Evolutionary conservation across 2,329 filamentous ascomycete species (phyloP), one percentile per base, ranked within the genome.

Genomic region (Stagonosporopsis vannaccii): DNA sequence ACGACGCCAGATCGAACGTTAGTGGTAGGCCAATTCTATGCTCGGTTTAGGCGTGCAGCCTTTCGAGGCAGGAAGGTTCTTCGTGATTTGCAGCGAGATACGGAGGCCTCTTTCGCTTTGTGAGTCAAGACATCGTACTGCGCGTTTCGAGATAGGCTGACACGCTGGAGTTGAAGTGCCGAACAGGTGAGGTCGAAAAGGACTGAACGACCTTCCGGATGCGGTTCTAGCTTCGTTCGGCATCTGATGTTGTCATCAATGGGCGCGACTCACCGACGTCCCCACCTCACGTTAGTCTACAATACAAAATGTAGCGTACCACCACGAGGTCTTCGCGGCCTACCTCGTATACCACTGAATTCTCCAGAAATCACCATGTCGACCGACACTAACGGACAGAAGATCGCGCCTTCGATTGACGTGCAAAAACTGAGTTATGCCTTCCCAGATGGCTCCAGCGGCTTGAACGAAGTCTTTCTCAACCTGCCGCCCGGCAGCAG

Each of bases 371-470:
- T 8, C 28, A 59, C 13, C 35, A 74, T 74, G 71, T 53, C 68
- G 13, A 58, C 56, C n/a, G 58, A 65, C 32, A 40, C 42, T 30
- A 53, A 56, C 23, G 58, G 39, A 26, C 62, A 66, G 30, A 64
- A 66, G 8, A 45, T 73, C 19, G 71, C 76, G 49, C 86, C 89
- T 9, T 85, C 87, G 44, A 90, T 99, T 73, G 78, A 85, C 66
- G 89, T 95, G 67, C 86, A 82, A 35, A 80, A 87, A 76, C 87
- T 99, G 51, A 92, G 87, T 61, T 99, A 98, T 83, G 87, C 85
- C 40, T 99, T 98, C 79, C 90, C 89, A 15, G 91, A 96, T 81
- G 89, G 90, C 72, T 88, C 88, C 40, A 85, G 84, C n/a, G 95
- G 94, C 53, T 82, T 99, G 28, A 80, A 83, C 46, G 79, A 92